These are phyloP conservation scores for Neotropicomus parvogracilis DNA, from an alignment of 1,284 basidiomycete species.

Conservation along the genomic window DNA sequence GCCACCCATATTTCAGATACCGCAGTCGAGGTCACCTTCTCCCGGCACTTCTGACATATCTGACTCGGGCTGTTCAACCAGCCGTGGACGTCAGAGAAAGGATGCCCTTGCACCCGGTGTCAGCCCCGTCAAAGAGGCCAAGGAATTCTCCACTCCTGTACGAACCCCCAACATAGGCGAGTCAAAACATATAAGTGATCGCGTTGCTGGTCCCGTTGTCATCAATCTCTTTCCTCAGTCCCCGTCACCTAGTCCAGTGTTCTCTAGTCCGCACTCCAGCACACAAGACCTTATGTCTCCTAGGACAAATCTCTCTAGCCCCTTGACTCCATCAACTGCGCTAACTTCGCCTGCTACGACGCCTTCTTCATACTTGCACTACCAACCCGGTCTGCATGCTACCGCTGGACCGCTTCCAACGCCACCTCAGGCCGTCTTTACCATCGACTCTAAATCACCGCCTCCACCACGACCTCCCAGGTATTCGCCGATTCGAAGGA, in stretches of 20 bases:
- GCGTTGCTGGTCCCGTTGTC: constrained; percentile 57
- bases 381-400: constrained; percentile 65
- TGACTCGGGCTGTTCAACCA: constrained; percentile 32
- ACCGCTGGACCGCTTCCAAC: constrained; percentile 69
- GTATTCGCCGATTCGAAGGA: constrained; percentile 47
- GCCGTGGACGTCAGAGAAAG: constrained; percentile 31
- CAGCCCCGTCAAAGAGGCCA: constrained; percentile 32
- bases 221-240: constrained; percentile 39
- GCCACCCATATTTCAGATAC: constrained; percentile 52
- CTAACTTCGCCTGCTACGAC: constrained; percentile 28
- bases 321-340: constrained; percentile 27
- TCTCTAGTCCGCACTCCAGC: constrained; percentile 29
- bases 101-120: constrained; percentile 34
- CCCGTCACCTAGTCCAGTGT: constrained; percentile 24
- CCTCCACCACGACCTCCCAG: constrained; percentile 67
- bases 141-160: constrained; percentile 27
- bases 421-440: constrained; percentile 55
- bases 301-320: constrained; percentile 26
- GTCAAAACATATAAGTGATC: constrained; percentile 51
- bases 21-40: constrained; percentile 47
- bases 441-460: constrained; percentile 40
- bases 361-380: constrained; percentile 48
- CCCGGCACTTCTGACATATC: constrained; percentile 37
- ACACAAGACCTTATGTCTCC: constrained; percentile 31
- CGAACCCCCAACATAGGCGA: constrained; percentile 58